Percentiles rank a stretch among this genome's conserved stretches.
These are phyloP conservation scores for Aureobasidium sp. DNA, from an alignment of 2,329 filamentous ascomycete genomes.

Conservation along the genomic window DNA sequence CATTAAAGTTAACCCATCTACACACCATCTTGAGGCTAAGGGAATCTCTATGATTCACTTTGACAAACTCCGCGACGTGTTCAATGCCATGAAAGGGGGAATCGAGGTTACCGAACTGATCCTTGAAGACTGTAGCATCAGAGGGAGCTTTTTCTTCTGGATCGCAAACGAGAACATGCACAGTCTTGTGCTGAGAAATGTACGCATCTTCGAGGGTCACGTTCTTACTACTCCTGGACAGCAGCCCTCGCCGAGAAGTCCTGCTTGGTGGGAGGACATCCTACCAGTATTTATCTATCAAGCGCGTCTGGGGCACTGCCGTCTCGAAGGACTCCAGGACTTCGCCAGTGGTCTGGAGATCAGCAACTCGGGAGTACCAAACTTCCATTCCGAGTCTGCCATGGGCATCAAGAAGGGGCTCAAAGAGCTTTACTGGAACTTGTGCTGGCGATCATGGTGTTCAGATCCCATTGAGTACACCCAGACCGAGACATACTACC, in stretches of 20 bases:
- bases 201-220: neutral
- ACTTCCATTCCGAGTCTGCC: no score
- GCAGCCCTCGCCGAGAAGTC: neutral
- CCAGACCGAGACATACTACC: no score
- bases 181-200: neutral
- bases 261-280: neutral
- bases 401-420: no score
- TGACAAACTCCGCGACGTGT: neutral
- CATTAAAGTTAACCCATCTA: neutral
- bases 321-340: neutral
- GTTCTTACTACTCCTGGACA: no score
- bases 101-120: neutral
- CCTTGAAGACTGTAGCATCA: neutral
- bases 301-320: neutral
- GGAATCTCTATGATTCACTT: neutral
- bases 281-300: neutral
- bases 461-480: no score
- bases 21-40: neutral
- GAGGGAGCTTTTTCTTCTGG: neutral
- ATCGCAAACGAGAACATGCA: neutral
- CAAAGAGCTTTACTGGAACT: no score
- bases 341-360: no score
- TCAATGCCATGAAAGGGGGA: neutral
- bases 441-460: no score
- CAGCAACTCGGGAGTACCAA: no score